Base-by-base conservation (phyloP, 116 monocot species). In the Iris pallida region DNA sequence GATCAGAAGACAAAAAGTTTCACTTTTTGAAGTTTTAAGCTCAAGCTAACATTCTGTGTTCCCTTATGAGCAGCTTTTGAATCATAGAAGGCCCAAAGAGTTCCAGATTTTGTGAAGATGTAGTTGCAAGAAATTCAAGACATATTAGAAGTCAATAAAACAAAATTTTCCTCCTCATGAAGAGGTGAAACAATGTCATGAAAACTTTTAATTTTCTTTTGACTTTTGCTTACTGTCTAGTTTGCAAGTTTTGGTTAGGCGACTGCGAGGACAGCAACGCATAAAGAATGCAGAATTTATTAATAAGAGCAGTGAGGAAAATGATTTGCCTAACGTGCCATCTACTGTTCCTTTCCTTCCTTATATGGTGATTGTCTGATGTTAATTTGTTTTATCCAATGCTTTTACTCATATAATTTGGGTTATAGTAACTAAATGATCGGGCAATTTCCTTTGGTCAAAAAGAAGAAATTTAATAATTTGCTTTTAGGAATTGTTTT, bases 141-240 rank as follows among this genome's bases (percentile, higher is more conserved):
- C 68, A 88, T 73, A 91, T 95, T 44, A 75, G 64, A 53, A 95
- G 91, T 54, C 83, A 91, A 3, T 67, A 91, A 45, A 95, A 88
- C 74, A 95, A 91, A 81, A 95, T 91, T 17, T 95, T 95, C 71
- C 91, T 95, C 65, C 86, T 88, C 51, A 95, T 95, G 95, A 91
- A 95, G 86, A 91, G 91, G 88, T 91, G 88, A 56, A 65, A 42
- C 53, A 20, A 20, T 14, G n/a, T n/a, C n/a, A n/a, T n/a, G n/a
- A n/a, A n/a, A n/a, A n/a, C n/a, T n/a, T 2, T 45, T 57, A 14
- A 53, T 67, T 42, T 4, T 69, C 41, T 8, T 8, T 55, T 47
- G 44, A 17, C 8, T 59, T 53, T 11, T 64, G 4, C 10, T 51
- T 47, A 16, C n/a, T 43, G 10, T 4, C 12, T 64, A 48, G 9